These are phyloP conservation scores for Tricholoma flavovirens DNA, from an alignment of 768 basidiomycete species.

Conservation along the genomic window DNA sequence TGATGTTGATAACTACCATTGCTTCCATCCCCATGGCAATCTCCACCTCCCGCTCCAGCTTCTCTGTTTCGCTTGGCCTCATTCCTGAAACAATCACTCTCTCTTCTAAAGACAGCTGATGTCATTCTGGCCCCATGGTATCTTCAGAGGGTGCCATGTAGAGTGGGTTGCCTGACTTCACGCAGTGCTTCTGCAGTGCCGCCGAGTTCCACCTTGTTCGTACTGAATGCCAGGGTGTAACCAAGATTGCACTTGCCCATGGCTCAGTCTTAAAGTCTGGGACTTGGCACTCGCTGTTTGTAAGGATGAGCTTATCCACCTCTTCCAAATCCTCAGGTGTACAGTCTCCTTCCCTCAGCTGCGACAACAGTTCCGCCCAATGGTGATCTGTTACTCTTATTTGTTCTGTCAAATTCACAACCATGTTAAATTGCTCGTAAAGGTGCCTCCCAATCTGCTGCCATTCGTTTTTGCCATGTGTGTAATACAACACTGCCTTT, in stretches of 20 bases:
- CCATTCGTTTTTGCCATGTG: not conserved
- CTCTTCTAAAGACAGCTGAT: no score
- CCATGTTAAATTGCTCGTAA: not conserved
- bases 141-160: not conserved
- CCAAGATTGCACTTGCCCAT: not conserved
- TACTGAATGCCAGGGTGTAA: not conserved
- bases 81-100: constrained; percentile 3
- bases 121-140: no score
- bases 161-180: not conserved
- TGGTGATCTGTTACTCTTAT: not conserved
- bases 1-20: constrained; percentile 32
- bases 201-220: not conserved
- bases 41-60: constrained; percentile 18
- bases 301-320: not conserved
- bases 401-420: not conserved
- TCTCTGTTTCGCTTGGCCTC: constrained; percentile 9
- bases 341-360: not conserved
- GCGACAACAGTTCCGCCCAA: not conserved
- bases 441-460: not conserved
- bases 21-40: constrained; percentile 31
- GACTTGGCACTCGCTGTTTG: not conserved
- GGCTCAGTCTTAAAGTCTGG: not conserved
- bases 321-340: not conserved
- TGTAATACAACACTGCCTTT: not conserved
- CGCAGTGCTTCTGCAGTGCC: not conserved